These are phyloP conservation scores for Ustilago trichophora DNA, from an alignment of 1,284 basidiomycete species.

Conservation along the genomic window DNA sequence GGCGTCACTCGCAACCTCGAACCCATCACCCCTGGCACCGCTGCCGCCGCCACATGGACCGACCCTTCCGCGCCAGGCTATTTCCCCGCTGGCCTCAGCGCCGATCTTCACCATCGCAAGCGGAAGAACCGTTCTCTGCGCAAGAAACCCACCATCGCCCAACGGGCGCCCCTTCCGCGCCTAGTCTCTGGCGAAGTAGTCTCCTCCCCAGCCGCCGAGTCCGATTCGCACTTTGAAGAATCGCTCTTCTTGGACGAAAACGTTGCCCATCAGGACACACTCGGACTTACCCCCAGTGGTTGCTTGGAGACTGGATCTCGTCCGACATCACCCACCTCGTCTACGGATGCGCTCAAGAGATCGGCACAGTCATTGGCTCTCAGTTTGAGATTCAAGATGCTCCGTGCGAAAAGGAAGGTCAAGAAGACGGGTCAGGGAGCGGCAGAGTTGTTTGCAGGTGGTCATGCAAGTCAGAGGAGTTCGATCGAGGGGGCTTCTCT, in stretches of 20 bases:
- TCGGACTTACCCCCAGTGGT: not conserved
- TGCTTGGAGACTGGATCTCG: too few relatives aligned
- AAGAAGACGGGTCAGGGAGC: conserved; percentile 3
- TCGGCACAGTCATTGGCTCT: conserved; percentile 44
- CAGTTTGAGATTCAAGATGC: conserved; percentile 39
- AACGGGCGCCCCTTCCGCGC: conserved; percentile 17
- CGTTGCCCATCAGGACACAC: not conserved
- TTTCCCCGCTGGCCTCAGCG: conserved; percentile 28
- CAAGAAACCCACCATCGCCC: conserved; percentile 15
- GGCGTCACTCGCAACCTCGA: not conserved
- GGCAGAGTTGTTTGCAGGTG: conserved; percentile 6
- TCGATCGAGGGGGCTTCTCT: conserved; percentile 2
- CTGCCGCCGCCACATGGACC: conserved; percentile 46
- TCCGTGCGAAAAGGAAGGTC: conserved; percentile 28
- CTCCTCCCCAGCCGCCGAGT: conserved; percentile 8
- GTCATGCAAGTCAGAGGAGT: conserved; percentile 6
- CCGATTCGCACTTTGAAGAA: not conserved
- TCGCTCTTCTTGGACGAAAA: not conserved
- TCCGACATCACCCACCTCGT: too few relatives aligned
- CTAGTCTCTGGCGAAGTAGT: conserved; percentile 31
- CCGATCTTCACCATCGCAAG: conserved; percentile 6
- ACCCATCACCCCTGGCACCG: conserved; percentile 35
- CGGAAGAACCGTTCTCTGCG: conserved; percentile 4
- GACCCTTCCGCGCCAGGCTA: conserved; percentile 41
- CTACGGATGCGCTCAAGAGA: conserved; percentile 8